These are phyloP conservation scores for Boletus rubroflammeus DNA, from an alignment of 768 basidiomycete genomes.

Conservation along the genomic window DNA sequence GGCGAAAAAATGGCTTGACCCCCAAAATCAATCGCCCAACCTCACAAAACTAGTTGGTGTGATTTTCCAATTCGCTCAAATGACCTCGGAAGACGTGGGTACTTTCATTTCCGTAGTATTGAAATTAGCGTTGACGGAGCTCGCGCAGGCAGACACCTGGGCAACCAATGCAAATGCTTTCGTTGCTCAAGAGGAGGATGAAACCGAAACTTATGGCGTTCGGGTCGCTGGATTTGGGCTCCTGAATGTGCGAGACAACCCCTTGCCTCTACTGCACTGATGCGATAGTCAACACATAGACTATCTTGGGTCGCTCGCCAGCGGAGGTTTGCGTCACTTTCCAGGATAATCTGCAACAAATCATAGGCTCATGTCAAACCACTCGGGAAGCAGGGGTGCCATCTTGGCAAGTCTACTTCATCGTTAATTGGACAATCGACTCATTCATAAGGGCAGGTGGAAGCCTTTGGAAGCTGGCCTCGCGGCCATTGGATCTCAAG, in stretches of 20 bases:
- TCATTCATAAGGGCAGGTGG: conserved; percentile 61
- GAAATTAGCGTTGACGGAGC: background rate
- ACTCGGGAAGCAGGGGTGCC: conserved; percentile 49
- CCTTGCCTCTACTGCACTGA: background rate
- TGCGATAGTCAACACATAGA: conserved; percentile 33
- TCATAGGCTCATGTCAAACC: conserved; percentile 56
- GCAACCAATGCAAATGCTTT: conserved; percentile 86
- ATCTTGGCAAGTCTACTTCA: conserved; percentile 53
- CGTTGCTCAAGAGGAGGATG: conserved; percentile 93
- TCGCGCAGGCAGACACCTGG: conserved; percentile 83
- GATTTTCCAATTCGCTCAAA: conserved; percentile 73
- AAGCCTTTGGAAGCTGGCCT: conserved; percentile 83
- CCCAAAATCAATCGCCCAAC: conserved; percentile 32
- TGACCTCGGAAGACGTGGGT: conserved; percentile 86
- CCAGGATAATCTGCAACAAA: conserved; percentile 49
- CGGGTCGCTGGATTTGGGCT: conserved; percentile 85
- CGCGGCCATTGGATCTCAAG: conserved; percentile 76
- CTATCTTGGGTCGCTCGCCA: conserved; percentile 54
- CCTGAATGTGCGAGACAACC: conserved; percentile 50
- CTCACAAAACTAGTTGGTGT: conserved; percentile 48
- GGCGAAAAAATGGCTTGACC: conserved; percentile 60
- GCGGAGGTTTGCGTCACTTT: conserved; percentile 50
- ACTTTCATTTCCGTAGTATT: background rate
- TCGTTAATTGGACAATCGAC: background rate
- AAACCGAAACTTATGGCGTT: conserved; percentile 75